Evolutionary conservation across 2,329 filamentous ascomycete species (phyloP), one percentile per base, ranked within the genome.

Genomic region (Herpotrichia juniperi): DNA sequence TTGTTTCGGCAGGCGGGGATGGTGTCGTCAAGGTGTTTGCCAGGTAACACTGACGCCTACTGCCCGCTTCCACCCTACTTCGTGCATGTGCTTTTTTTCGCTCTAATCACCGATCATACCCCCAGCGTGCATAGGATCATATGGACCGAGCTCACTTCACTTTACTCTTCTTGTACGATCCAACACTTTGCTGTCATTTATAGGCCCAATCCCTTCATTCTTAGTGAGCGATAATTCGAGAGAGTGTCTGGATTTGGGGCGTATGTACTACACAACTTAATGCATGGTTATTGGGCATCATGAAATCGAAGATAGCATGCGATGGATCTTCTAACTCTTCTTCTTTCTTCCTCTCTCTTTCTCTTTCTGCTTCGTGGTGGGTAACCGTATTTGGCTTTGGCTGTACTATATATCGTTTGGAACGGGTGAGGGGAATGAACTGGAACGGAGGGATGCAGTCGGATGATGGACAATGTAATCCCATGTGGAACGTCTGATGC

Each of bases 1-100:
- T 99, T 31, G 91, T 97, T 51, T 96, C 91, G 64, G 93, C 89
- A 31, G 94, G 94, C 34, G 94, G 94, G 11, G 94, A 99, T 72
- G 94, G 94, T 6, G 88, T 96, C 30, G 93, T 97, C 56, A 97
- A 97, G 79, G 93, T 97, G 51, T 97, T 88, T 72, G 76, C 71
- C 31, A 63, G 71, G 61, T 74, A 46, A 56, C 11, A 10, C 14
- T 40, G 12, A 39, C 39, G 17, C n/a, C 17, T 11, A n/a, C n/a
- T n/a, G n/a, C 14, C n/a, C 11, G 11, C 16, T 22, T 49, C 32
- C 17, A 12, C 25, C 8, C 22, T 10, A 34, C 24, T 35, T 37
- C 17, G 5, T 21, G 21, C 37, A 14, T 40, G 21, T 40, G 30
- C 19, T 45, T 31, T 45, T 37, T 31, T 8, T 30, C n/a, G 19